Percentiles rank a stretch among this genome's conserved stretches.
Conservation (phyloP, 1,284 basidiomycete species). For the Malassezia japonica region DNA sequence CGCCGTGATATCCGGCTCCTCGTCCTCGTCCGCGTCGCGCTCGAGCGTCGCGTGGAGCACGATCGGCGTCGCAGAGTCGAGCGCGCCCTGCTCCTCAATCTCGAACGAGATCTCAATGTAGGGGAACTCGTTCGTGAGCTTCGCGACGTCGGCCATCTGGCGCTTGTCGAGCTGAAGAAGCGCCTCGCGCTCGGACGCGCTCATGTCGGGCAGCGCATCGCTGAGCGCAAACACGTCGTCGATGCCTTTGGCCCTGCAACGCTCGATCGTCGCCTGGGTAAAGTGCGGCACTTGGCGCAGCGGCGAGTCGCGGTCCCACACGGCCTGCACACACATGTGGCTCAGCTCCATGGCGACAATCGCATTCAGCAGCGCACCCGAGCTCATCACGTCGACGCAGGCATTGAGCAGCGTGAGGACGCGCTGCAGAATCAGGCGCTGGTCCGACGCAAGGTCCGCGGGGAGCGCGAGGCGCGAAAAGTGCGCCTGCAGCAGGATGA, state of each 20-base stretch:
- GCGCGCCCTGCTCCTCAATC: slow-evolving; percentile 58
- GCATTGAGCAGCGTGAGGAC: slow-evolving; percentile 61
- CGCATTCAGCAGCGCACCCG: slow-evolving; percentile 86
- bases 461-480: slow-evolving; percentile 85
- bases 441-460: slow-evolving; percentile 84
- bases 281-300: slow-evolving; percentile 94
- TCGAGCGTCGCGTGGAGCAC: slow-evolving; percentile 68
- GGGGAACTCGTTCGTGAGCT: slow-evolving; percentile 56
- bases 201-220: slow-evolving; percentile 37
- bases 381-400: slow-evolving; percentile 95
- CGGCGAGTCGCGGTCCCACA: slow-evolving; percentile 72
- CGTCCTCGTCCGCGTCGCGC: slow-evolving; percentile 72
- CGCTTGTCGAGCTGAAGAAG: slow-evolving; percentile 73
- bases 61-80: slow-evolving; percentile 75
- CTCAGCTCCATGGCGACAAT: slow-evolving; percentile 94
- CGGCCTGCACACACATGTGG: slow-evolving; percentile 98
- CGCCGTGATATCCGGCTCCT: slow-evolving; percentile 56
- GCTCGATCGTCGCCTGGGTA: slow-evolving; percentile 61
- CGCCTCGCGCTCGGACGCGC: slow-evolving; percentile 52
- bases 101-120: slow-evolving; percentile 71
- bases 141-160: slow-evolving; percentile 54
- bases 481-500: slow-evolving; percentile 89
- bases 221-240: slow-evolving; percentile 40
- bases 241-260: slow-evolving; percentile 58
- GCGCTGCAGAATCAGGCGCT: slow-evolving; percentile 74